These are phyloP conservation scores for Porphyrellus cyaneotinctus DNA, from an alignment of 768 basidiomycete species.

Conservation along the genomic window DNA sequence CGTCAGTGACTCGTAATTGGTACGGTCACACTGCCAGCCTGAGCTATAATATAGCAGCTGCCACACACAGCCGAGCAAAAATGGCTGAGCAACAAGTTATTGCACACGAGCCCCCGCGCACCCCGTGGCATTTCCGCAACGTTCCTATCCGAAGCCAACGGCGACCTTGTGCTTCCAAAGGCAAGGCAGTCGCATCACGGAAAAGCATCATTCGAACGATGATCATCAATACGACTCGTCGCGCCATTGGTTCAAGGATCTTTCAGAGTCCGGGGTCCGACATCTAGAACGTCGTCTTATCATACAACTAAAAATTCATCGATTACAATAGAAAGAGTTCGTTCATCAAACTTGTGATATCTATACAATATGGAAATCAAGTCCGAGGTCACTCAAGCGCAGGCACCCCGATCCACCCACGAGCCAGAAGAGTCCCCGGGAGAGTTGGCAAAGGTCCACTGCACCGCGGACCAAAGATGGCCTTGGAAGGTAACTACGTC, in stretches of 20 bases:
- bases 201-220: too few species aligned
- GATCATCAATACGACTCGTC: background rate
- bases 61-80: slow-evolving; percentile 20
- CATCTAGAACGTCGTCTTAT: too few species aligned
- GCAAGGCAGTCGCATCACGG: too few species aligned
- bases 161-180: slow-evolving; percentile 1
- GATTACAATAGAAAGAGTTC: too few species aligned
- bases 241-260: too few species aligned
- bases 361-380: background rate
- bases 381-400: slow-evolving; percentile 5
- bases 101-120: slow-evolving; percentile 16
- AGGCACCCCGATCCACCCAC: slow-evolving; percentile 23
- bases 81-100: background rate
- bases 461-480: slow-evolving; percentile 22
- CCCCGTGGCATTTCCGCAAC: slow-evolving; percentile 4
- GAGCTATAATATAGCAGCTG: background rate
- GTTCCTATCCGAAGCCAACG: background rate
- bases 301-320: too few species aligned
- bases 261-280: background rate
- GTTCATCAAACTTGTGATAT: background rate
- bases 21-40: background rate
- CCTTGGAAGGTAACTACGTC: slow-evolving; percentile 12
- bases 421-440: slow-evolving; percentile 27
- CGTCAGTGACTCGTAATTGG: background rate
- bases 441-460: slow-evolving; percentile 19